A percentile compares a stretch with the other conserved stretches of the same genome.
phyloP scores from a whole-genome alignment of 352 stramenopile species.

The Globisporangium mamillatum region DNA sequence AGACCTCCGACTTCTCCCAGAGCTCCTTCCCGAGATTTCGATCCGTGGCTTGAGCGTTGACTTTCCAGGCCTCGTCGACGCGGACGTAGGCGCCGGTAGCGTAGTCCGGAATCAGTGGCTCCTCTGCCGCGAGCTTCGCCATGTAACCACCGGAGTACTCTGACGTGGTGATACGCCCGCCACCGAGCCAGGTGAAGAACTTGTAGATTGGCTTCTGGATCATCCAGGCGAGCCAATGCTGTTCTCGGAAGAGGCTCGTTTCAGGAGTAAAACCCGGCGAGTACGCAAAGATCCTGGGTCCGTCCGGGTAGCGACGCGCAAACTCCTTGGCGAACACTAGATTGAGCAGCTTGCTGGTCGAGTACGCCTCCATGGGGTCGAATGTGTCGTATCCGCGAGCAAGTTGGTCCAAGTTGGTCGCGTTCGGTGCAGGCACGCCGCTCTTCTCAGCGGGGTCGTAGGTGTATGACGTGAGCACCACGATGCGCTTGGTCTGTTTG shows the following conservation, averaged over 20 bases:
- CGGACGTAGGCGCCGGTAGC: conserved; percentile 25
- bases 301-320: conserved; percentile 22
- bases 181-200: neutral
- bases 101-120: conserved; percentile 14
- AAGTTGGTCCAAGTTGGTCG: conserved; percentile 25
- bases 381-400: conserved; percentile 20
- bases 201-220: neutral
- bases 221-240: conserved; percentile 4
- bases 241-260: conserved; percentile 22
- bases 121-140: conserved; percentile 23
- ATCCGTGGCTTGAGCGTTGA: conserved; percentile 21
- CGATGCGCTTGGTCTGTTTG: conserved; percentile 22
- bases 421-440: conserved; percentile 14
- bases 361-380: conserved; percentile 23
- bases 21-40: conserved; percentile 19
- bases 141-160: conserved; percentile 27
- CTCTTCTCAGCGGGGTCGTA: conserved; percentile 32
- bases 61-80: conserved; percentile 21
- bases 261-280: conserved; percentile 25
- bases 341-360: conserved; percentile 33
- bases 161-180: conserved; percentile 16
- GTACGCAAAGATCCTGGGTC: conserved; percentile 24
- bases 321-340: conserved; percentile 26
- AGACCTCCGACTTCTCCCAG: conserved; percentile 28
- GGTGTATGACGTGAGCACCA: conserved; percentile 23